Percentiles rank a stretch among this genome's conserved stretches.
Conservation (phyloP, 768 basidiomycete species). For the Neoboletus brunneissimus region DNA sequence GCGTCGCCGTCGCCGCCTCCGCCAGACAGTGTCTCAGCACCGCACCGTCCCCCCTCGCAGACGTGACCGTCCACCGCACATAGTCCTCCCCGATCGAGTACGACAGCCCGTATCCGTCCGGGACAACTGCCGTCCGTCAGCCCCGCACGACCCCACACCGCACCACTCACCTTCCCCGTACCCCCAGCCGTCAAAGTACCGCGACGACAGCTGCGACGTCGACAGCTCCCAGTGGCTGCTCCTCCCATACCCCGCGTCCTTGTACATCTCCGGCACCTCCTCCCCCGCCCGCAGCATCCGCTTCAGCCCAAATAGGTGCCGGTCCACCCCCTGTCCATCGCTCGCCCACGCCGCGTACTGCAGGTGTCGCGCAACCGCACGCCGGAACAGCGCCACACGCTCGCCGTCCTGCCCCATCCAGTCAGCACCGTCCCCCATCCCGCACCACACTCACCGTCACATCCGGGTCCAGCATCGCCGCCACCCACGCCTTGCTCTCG, state of each 20-base stretch:
- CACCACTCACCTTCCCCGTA: constrained; percentile 80
- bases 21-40: constrained; percentile 67
- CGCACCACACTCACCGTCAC: constrained; percentile 40
- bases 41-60: constrained; percentile 50
- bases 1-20: constrained; percentile 77
- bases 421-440: background rate
- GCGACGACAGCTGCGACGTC: constrained; percentile 81
- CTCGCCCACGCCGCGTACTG: constrained; percentile 90
- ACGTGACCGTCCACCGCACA: constrained; percentile 91
- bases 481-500: constrained; percentile 82
- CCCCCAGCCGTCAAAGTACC: constrained; percentile 92
- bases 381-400: constrained; percentile 66
- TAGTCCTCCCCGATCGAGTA: constrained; percentile 85
- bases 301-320: constrained; percentile 93
- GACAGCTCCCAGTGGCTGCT: constrained; percentile 91
- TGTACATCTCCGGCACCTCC: constrained; percentile 67
- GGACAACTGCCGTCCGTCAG: constrained; percentile 59
- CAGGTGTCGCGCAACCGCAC: constrained; percentile 78
- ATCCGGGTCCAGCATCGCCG: constrained; percentile 75
- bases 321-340: constrained; percentile 91
- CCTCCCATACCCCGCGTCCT: constrained; percentile 62
- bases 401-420: constrained; percentile 42
- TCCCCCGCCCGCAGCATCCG: constrained; percentile 76
- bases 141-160: background rate
- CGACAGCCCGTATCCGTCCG: constrained; percentile 87